A percentile compares a stretch with the other conserved stretches of the same genome.
These are phyloP conservation scores for Linnemannia hyalina DNA, from an alignment of 192 early-diverging fungal species.

Conservation along the genomic window DNA sequence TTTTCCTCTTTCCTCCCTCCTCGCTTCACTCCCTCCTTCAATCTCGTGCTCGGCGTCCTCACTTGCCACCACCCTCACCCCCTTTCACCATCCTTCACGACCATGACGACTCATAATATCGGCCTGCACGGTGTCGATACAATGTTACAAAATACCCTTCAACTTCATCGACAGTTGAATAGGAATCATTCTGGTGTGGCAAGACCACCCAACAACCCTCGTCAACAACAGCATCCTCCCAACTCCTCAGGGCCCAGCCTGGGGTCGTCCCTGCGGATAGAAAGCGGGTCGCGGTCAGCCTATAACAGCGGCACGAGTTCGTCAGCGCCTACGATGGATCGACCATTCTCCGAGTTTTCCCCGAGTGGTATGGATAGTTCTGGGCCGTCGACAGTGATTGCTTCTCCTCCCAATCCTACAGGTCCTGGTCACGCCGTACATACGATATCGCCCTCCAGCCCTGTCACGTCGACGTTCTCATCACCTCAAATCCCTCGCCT, in stretches of 20 bases:
- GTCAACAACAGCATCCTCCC: neutral
- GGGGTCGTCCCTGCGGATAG: neutral
- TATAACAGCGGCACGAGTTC: neutral
- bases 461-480: slow-evolving; percentile 23
- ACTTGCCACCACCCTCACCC: neutral
- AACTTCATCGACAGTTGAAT: slow-evolving; percentile 26
- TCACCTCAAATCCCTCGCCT: slow-evolving; percentile 12
- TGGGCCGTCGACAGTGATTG: neutral
- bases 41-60: neutral
- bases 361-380: neutral
- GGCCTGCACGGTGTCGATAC: slow-evolving; percentile 6
- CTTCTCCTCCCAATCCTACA: neutral
- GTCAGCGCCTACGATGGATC: neutral
- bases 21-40: neutral
- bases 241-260: slow-evolving; percentile 1
- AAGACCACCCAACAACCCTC: neutral
- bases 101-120: slow-evolving; percentile 21
- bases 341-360: neutral
- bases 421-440: neutral
- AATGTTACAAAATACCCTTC: slow-evolving; percentile 23
- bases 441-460: slow-evolving; percentile 20
- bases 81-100: neutral
- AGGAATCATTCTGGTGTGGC: slow-evolving; percentile 23
- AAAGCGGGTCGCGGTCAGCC: neutral
- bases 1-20: slow-evolving; percentile 2